phyloP scores from a whole-genome alignment of 2,329 filamentous ascomycete genomes.

The Alternaria sp. region DNA sequence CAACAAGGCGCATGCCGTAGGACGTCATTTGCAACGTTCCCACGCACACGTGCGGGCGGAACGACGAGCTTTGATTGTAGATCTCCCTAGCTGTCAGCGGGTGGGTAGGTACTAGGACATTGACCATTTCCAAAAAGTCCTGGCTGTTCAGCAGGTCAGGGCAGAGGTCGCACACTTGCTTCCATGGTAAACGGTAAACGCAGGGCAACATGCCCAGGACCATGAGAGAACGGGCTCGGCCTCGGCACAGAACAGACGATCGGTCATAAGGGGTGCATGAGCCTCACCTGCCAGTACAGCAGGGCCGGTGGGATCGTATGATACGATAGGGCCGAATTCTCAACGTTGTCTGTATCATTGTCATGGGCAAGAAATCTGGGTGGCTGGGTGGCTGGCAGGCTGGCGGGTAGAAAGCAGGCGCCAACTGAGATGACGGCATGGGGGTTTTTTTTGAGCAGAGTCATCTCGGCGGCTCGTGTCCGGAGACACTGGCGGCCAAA shows the following conservation, averaged over 20 bases:
- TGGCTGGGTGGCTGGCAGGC: constrained; percentile 16
- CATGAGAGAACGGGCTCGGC: not conserved
- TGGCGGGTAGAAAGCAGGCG: constrained; percentile 23
- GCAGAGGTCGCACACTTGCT: constrained; percentile 5
- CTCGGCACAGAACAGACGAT: constrained; percentile 8
- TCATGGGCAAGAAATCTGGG: constrained; percentile 13
- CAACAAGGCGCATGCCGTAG: constrained; percentile 16
- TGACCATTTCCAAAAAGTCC: constrained; percentile 19
- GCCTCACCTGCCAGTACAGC: constrained; percentile 13
- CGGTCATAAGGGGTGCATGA: constrained; percentile 19
- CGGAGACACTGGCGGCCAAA: constrained; percentile 34
- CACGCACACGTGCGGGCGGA: constrained; percentile 17
- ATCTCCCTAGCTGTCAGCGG: constrained; percentile 20
- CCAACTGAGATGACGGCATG: constrained; percentile 25
- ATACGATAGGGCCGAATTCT: constrained; percentile 21
- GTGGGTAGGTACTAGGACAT: constrained; percentile 16
- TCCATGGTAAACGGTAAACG: not conserved
- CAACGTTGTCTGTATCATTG: constrained; percentile 25
- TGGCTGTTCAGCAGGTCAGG: constrained; percentile 3
- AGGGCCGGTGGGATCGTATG: constrained; percentile 17
- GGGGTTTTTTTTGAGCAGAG: constrained; percentile 18
- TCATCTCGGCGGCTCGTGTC: constrained; percentile 32
- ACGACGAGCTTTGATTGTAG: constrained; percentile 34
- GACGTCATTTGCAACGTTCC: constrained; percentile 24
- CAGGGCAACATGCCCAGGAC: not conserved